A percentile compares a stretch with the other conserved stretches of the same genome.
These are phyloP conservation scores for Lizonia empirigonia DNA, from an alignment of 2,329 filamentous ascomycete genomes.

Conservation along the genomic window DNA sequence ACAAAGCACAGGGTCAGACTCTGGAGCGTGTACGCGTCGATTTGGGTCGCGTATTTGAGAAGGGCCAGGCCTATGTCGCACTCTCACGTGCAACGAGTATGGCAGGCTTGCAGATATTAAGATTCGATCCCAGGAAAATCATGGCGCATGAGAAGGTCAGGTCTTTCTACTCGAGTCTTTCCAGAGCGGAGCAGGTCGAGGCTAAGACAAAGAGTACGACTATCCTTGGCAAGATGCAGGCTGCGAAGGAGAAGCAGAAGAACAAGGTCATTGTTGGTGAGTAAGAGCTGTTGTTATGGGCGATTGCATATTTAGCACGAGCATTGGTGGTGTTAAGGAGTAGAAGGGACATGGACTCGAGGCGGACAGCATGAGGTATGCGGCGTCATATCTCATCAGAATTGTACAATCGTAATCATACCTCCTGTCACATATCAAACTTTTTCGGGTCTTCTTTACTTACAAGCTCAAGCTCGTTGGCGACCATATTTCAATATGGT, in stretches of 20 bases:
- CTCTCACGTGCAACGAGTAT: conserved; percentile 90
- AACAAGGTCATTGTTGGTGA: conserved; percentile 1
- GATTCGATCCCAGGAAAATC: conserved; percentile 88
- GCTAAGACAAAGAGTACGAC: conserved; percentile 42
- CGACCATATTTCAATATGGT: too few relatives aligned
- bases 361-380: not conserved
- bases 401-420: too few relatives aligned
- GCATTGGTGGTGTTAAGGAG: not conserved
- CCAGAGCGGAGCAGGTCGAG: conserved; percentile 65
- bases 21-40: conserved; percentile 94
- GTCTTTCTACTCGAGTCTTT: conserved; percentile 82
- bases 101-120: conserved; percentile 81
- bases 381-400: not conserved
- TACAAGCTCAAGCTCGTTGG: too few relatives aligned
- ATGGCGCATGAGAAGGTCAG: conserved; percentile 91
- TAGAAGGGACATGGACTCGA: not conserved
- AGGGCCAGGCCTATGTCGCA: conserved; percentile 96
- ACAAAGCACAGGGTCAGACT: conserved; percentile 97
- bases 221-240: conserved; percentile 39
- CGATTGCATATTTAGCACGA: not conserved
- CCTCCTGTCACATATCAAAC: too few relatives aligned
- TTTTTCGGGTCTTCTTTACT: too few relatives aligned
- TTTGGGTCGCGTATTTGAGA: conserved; percentile 89
- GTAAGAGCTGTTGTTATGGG: not conserved
- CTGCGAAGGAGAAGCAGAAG: conserved; percentile 24